phyloP scores from a whole-genome alignment of 371 early-diverging fungal species.

The Smittium mucronatum region DNA sequence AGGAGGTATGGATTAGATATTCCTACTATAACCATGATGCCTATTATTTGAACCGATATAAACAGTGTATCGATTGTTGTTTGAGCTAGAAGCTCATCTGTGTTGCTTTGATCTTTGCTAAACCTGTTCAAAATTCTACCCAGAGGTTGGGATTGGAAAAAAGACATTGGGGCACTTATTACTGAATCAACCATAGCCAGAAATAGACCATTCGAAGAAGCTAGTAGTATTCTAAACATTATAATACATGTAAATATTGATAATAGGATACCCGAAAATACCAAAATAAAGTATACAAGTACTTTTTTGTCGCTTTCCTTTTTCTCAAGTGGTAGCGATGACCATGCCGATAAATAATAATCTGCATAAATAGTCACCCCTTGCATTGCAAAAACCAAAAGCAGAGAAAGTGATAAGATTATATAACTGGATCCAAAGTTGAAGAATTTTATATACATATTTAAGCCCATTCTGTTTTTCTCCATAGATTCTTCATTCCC shows the following conservation, averaged over 20 bases:
- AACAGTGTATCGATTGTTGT: constrained; percentile 13
- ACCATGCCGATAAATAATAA: constrained; percentile 14
- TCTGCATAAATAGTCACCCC: constrained; percentile 8
- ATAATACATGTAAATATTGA: constrained; percentile 28
- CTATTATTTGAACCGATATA: constrained; percentile 6
- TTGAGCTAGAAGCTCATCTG: constrained; percentile 42
- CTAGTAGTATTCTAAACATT: constrained; percentile 23
- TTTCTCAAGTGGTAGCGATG: not conserved
- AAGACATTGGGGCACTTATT: constrained; percentile 25
- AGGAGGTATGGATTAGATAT: constrained; percentile 32
- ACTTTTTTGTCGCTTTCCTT: not conserved
- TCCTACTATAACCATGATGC: constrained; percentile 19
- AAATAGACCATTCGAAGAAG: constrained; percentile 46
- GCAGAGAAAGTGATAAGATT: not conserved
- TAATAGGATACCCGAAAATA: not conserved
- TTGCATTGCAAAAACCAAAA: constrained; percentile 5
- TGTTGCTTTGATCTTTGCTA: constrained; percentile 43
- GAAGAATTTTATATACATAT: constrained; percentile 5
- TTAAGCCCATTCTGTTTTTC: not conserved
- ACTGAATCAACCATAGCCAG: constrained; percentile 22
- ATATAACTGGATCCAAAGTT: constrained; percentile 7
- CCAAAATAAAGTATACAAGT: constrained; percentile 2
- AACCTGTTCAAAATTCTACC: constrained; percentile 30
- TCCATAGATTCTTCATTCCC: constrained; percentile 11
- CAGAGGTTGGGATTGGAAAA: constrained; percentile 26